Base-by-base conservation (phyloP, 1,284 basidiomycete genomes). In the Austropuccinia psidii region DNA sequence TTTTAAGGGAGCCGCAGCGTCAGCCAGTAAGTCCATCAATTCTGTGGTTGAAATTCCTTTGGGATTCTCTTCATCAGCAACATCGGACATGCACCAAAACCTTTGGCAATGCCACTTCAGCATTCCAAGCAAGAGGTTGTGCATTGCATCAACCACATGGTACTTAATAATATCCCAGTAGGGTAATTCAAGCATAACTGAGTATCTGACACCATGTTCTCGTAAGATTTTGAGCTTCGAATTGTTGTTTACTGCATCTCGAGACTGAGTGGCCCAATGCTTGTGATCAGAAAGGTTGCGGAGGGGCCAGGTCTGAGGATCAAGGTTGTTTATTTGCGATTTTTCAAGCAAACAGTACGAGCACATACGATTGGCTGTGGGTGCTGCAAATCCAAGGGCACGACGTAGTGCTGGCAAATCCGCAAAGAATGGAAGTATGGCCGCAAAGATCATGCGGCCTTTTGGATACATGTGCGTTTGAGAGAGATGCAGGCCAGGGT, bases 401-500 rank as follows among this genome's bases (percentile, higher is more conserved):
- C 61, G 49, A 9, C 75, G 29, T 17, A 69, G 60, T 11, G 75
- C 75, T 5, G 68, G 74, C 9, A 76, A 37, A 37, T 76, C 76
- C 6, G 50, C 67, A n/a, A 76, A 61, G 15, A 77, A 62, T 4
- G 75, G 74, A 0, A 43, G 47, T 21, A 76, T 33, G 8, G 61
- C 50, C 7, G 37, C 52, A 21, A 15, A 11, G 4, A 67, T 55
- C 19, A 15, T n/a, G 19, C 50, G 50, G 7, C 47, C 50, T 1
- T 52, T 4, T 2, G 45, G 7, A 29, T 45, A n/a, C 4, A 31
- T 17, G 35, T 37, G 21, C 35, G 66, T 68, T 31, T 57, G 31
- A n/a, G 50, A 55, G 0, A 68, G 19, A 17, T 8, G 67, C 1
- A 81, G 72, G 0, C 82, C 83, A 19, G 73, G 62, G 17, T 76